Base-by-base conservation (phyloP, 192 early-diverging fungal genomes). In the Fimicolochytrium jonesii region DNA sequence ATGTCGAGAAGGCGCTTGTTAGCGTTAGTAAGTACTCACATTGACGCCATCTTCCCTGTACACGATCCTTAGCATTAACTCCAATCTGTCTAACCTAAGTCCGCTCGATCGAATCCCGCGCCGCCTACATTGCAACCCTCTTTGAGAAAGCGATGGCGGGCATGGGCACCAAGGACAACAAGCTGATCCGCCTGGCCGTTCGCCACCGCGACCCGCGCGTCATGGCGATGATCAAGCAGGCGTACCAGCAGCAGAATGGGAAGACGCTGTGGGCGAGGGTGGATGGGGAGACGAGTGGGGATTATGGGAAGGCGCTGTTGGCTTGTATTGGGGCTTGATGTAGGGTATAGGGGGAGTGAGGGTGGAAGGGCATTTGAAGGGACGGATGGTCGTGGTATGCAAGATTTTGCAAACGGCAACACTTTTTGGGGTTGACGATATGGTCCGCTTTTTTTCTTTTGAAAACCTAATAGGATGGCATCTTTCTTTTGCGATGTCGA, bases 121-220 rank as follows among this genome's bases (percentile, higher is more conserved):
- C 71, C 1, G 25, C 41, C 23, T 73, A 55, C 42, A 37, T 76
- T 49, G 74, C 74, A 18, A 53, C 22, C 18, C 31, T 44, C 2
- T 74, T 76, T 33, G 75, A 77, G 48, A 61, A 72, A 9, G n/a
- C 74, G 15, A 77, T 76, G 74, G 23, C 66, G 29, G 74, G 74
- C 7, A 2, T 76, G 46, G 37, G 37, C 37, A 39, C 17, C 37
- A 67, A 80, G 7, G 76, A 80, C 54, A 39, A 63, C 50, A 69
- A 67, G 46, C 61, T 78, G 31, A 80, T 78, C 20, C 65, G 76
- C 22, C 48, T 78, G 25, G 43, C 62, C 17, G 75, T 61, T 32
- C 60, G 75, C 22, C 50, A 75, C 41, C 51, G 75, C 6, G 60
- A 76, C 41, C 74, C 67, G 25, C n/a, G n/a, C 4, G 31, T 76